Conservation (phyloP, 306 rosid species). For the Canavalia ensiformis region DNA sequence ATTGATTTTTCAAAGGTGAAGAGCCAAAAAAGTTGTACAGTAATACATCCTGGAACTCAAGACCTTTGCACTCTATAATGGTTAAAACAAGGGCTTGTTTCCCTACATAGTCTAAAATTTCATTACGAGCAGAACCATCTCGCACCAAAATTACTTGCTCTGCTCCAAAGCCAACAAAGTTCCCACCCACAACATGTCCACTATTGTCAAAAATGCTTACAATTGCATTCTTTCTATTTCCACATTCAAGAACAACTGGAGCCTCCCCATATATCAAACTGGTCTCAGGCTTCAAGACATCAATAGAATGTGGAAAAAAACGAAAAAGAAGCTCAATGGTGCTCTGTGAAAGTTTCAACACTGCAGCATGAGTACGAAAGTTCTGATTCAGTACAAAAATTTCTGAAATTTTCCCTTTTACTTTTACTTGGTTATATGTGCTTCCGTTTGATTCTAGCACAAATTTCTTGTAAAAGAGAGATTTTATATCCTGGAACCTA, state of each 20-base stretch:
- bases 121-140: constrained; percentile 64
- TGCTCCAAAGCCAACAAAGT: constrained; percentile 81
- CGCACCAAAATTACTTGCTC: constrained; percentile 89
- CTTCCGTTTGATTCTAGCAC: constrained; percentile 53
- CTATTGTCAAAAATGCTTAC: constrained; percentile 71
- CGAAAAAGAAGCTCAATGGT: constrained; percentile 69
- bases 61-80: constrained; percentile 85
- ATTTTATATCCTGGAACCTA: constrained; percentile 73
- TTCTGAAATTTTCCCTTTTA: constrained; percentile 61
- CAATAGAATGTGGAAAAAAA: constrained; percentile 76
- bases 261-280: constrained; percentile 77
- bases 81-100: constrained; percentile 85
- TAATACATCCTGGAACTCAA: constrained; percentile 82
- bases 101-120: constrained; percentile 60
- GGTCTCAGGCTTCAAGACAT: constrained; percentile 74
- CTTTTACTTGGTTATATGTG: constrained; percentile 47
- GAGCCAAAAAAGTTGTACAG: constrained; percentile 77
- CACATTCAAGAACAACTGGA: constrained; percentile 70
- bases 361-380: constrained; percentile 82
- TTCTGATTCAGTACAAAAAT: constrained; percentile 66
- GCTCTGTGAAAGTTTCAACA: constrained; percentile 76
- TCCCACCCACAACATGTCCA: constrained; percentile 45
- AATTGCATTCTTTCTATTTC: constrained; percentile 67
- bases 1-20: constrained; percentile 64
- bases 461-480: constrained; percentile 71